Conservation (phyloP, 257 asterid species). For the Ehretia macrophylla region DNA sequence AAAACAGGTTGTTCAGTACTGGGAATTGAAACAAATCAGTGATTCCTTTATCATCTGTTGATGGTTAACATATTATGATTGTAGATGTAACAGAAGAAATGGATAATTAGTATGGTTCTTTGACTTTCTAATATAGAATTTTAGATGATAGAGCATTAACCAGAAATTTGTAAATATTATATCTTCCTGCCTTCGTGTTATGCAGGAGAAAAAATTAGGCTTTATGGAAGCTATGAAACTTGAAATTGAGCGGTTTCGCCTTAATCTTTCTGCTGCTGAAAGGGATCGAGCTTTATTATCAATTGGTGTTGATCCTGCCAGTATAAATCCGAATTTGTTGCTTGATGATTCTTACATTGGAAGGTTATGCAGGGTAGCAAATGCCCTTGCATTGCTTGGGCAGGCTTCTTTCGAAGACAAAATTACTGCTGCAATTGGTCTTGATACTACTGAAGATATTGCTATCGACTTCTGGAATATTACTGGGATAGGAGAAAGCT, state of each 20-base stretch:
- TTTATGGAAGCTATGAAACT: constrained; percentile 84
- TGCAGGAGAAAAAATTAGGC: constrained; percentile 69
- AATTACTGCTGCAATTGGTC: constrained; percentile 77
- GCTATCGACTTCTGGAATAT: constrained; percentile 87
- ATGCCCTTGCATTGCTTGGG: constrained; percentile 75
- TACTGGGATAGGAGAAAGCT: constrained; percentile 56
- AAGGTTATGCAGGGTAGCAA: constrained; percentile 62
- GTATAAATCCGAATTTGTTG: constrained; percentile 74
- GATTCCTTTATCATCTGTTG: too few species aligned
- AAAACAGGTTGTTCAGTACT: too few species aligned
- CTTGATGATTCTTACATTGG: constrained; percentile 71
- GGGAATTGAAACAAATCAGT: too few species aligned
- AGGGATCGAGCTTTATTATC: constrained; percentile 92
- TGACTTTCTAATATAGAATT: not conserved
- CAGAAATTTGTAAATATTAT: not conserved
- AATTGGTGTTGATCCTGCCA: constrained; percentile 91
- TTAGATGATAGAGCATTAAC: not conserved
- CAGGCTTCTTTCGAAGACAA: constrained; percentile 82
- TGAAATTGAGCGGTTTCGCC: constrained; percentile 78
- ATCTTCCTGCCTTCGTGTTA: constrained; percentile 2
- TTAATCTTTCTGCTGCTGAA: constrained; percentile 90
- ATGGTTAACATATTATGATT: too few species aligned
- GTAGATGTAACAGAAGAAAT: not conserved
- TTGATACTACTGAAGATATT: constrained; percentile 50
- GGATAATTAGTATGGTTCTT: not conserved